Percentiles rank a stretch among this genome's conserved stretches.
phyloP scores from a whole-genome alignment of 345 rosid genomes.

The Fremontodendron californicum region DNA sequence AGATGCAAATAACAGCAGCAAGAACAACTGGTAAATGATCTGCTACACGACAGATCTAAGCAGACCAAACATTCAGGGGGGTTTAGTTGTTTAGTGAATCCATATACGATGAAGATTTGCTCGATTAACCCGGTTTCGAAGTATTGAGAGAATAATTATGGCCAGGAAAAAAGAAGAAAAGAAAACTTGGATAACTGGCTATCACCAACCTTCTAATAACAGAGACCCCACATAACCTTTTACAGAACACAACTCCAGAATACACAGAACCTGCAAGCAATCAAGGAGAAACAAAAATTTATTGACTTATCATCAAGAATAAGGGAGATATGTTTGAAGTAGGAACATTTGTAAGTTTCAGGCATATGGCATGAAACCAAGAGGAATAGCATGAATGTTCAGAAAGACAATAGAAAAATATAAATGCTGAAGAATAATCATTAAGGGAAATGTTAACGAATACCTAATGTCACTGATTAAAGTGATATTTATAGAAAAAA shows the following conservation, averaged over 20 bases:
- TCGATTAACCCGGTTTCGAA: neutral
- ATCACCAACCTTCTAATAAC: slow-evolving; percentile 71
- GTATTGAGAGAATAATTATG: neutral
- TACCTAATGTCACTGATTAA: too few relatives aligned
- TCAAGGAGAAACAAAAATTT: neutral
- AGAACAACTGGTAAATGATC: neutral
- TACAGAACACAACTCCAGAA: slow-evolving; percentile 79
- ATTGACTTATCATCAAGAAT: neutral
- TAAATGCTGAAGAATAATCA: too few relatives aligned
- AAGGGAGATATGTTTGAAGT: neutral
- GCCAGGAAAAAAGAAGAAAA: neutral
- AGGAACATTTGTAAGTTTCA: too few relatives aligned
- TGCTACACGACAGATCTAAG: neutral
- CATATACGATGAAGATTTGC: neutral
- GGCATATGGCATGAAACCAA: too few relatives aligned
- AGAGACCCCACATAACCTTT: slow-evolving; percentile 77
- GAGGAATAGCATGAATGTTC: too few relatives aligned
- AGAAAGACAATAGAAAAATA: too few relatives aligned
- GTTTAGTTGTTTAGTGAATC: neutral
- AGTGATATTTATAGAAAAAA: too few relatives aligned
- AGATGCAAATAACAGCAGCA: neutral
- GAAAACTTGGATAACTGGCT: neutral
- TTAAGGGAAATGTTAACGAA: too few relatives aligned
- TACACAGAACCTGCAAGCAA: slow-evolving; percentile 63
- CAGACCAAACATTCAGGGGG: neutral